Percentiles rank a stretch among this genome's conserved stretches.
These are phyloP conservation scores for Poterioochromonas sp. DNA, from an alignment of 352 stramenopile genomes.

Conservation along the genomic window DNA sequence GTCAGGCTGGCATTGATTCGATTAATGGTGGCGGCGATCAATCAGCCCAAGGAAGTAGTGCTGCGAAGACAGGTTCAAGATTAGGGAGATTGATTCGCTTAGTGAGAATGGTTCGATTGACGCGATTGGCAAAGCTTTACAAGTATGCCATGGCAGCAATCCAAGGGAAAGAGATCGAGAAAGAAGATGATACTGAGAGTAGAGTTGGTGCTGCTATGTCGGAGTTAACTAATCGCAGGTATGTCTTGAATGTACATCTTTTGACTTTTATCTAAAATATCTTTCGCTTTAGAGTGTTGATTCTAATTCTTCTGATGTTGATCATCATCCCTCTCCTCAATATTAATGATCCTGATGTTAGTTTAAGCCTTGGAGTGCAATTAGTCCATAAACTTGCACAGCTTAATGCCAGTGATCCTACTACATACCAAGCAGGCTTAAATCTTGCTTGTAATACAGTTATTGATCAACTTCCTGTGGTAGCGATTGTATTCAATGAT, in stretches of 20 bases:
- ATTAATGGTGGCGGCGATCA: conserved; percentile 20
- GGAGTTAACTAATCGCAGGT: conserved; percentile 68
- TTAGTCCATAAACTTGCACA: conserved; percentile 2
- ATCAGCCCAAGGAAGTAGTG: conserved; percentile 50
- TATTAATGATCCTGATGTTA: conserved; percentile 43
- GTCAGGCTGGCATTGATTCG: conserved; percentile 36
- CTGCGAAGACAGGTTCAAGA: conserved; percentile 68
- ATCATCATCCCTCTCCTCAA: conserved; percentile 71
- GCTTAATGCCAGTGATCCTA: not conserved
- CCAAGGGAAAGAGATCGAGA: conserved; percentile 50
- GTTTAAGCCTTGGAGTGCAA: not conserved
- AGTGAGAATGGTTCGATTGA: conserved; percentile 57
- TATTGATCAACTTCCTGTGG: too few relatives aligned
- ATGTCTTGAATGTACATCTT: not conserved
- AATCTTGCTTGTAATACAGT: too few relatives aligned
- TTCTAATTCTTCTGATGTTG: conserved; percentile 58
- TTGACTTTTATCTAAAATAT: not conserved
- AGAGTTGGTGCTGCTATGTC: conserved; percentile 79
- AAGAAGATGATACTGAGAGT: too few relatives aligned
- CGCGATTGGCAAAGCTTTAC: conserved; percentile 74
- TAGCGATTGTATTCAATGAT: too few relatives aligned
- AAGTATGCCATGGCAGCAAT: conserved; percentile 38
- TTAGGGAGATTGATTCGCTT: conserved; percentile 59
- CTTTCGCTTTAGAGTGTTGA: conserved; percentile 50
- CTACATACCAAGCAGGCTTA: not conserved